Evolutionary conservation across 1,284 basidiomycete species (phyloP).

Genomic region (Ceratobasidium theobromae): DNA sequence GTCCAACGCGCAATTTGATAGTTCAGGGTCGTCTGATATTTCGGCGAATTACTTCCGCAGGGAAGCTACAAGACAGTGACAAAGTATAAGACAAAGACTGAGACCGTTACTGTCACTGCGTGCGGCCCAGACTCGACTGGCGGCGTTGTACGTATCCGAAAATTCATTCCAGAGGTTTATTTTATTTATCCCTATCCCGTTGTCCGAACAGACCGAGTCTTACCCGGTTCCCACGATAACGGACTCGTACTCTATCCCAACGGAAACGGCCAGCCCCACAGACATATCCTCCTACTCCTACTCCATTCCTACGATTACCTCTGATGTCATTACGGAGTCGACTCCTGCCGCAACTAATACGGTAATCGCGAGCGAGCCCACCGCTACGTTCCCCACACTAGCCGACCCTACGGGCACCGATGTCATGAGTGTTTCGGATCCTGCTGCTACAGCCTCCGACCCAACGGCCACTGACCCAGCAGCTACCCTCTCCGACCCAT

Average conservation of each 20-base stretch:
- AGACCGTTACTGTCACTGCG: conserved; percentile 21
- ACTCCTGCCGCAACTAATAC: too few relatives aligned
- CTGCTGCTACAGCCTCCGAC: too few relatives aligned
- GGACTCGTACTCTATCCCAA: not conserved
- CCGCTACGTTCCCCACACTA: not conserved
- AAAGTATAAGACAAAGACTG: conserved; percentile 16
- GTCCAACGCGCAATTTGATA: not conserved
- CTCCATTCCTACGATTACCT: too few relatives aligned
- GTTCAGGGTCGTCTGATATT: not conserved
- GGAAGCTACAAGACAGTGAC: conserved; percentile 14
- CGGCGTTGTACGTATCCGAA: not conserved
- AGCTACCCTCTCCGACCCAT: not conserved
- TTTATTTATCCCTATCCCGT: not conserved
- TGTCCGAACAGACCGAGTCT: not conserved
- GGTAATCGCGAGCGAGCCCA: too few relatives aligned
- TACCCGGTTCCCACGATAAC: not conserved
- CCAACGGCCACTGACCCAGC: not conserved
- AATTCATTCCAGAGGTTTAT: not conserved
- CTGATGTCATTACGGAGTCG: too few relatives aligned
- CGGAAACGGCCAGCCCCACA: not conserved
- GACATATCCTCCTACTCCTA: too few relatives aligned
- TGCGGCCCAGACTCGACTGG: too few relatives aligned
- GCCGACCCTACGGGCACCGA: too few relatives aligned
- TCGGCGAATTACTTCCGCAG: not conserved
- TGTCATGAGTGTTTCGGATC: not conserved